Evolutionary conservation across 805 yeast species (phyloP), one percentile per base, ranked within the genome.

Genomic region (Martiniozyma abietophila): DNA sequence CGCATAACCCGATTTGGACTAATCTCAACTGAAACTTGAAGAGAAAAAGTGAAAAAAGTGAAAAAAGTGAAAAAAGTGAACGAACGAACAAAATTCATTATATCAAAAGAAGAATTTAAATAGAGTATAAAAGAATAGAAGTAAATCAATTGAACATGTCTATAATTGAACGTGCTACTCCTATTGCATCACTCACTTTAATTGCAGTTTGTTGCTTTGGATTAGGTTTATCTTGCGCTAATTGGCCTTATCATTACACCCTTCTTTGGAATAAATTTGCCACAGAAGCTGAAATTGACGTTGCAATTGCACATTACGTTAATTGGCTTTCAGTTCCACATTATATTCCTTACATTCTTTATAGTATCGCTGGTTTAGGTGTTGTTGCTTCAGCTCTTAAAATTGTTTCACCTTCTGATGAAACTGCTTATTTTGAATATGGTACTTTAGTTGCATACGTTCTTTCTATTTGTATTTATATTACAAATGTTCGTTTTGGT

Each of bases 401-500:
- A 64, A 68, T 89, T 37, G 85, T 79, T 64, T 80, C 80, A 60
- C 96, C 97, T n/a, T 54, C 71, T 29, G 89, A 80, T 34, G 94
- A 89, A 31, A 69, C 82, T 49, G 78, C 80, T 56, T 71, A 79
- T 54, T 89, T 92, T 53, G 98, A 89, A 58, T 95, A 94, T 48
- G 94, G 88, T 28, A 66, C 94, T 8, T 64, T 88, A 46, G 75
- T 74, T n/a, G 68, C 83, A 38, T 71, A 71, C 53, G 78, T 86
- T 56, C 62, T 77, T 24, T 81, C 80, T 14, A 60, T 81, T 29
- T 75, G 89, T 48, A 71, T 89, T 48, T 92, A 86, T 58, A 63
- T 89, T 49, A 80, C 95, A 42, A 92, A 92, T 62, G 65, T 89
- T 46, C 71, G 84, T 51, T 74, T 81, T 34, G 97, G 97, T 35